Conservation (phyloP, 306 rosid genomes). For the Ochetophila trinervis region DNA sequence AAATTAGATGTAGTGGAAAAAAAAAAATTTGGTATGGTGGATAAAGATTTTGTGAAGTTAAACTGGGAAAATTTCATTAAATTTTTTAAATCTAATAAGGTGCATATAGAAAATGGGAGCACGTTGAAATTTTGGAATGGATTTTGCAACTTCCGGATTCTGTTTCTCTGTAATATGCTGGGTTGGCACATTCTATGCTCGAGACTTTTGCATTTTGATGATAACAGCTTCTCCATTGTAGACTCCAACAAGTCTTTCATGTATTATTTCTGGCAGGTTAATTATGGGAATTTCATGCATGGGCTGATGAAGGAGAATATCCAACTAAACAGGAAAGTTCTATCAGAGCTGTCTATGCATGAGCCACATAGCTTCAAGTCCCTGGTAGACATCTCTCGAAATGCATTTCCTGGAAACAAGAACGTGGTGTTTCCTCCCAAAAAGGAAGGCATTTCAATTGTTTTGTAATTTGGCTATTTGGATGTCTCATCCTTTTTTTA, state of each 20-base stretch:
- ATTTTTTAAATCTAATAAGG: too few species aligned
- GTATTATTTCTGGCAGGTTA: slow-evolving; percentile 46
- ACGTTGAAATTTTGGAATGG: too few species aligned
- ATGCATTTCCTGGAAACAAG: slow-evolving; percentile 81
- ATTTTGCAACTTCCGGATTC: too few species aligned
- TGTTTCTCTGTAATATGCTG: too few species aligned
- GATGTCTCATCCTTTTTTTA: neutral
- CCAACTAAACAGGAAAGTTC: slow-evolving; percentile 87
- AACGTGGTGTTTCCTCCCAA: slow-evolving; percentile 56
- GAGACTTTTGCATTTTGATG: too few species aligned
- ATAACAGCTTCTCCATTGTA: neutral
- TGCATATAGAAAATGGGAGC: too few species aligned
- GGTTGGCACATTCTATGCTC: neutral
- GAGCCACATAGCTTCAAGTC: slow-evolving; percentile 82
- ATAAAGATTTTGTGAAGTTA: too few species aligned
- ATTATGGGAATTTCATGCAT: slow-evolving; percentile 89
- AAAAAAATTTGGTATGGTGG: too few species aligned
- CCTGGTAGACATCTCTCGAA: slow-evolving; percentile 66
- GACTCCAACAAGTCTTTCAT: neutral
- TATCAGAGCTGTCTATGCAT: slow-evolving; percentile 88
- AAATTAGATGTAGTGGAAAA: too few species aligned
- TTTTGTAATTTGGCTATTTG: slow-evolving; percentile 26
- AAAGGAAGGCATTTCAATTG: slow-evolving; percentile 45
- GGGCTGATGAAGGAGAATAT: slow-evolving; percentile 88
- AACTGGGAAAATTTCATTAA: too few species aligned